Base-by-base conservation (phyloP, 371 early-diverging fungal genomes). In the Batkoa obscura region DNA sequence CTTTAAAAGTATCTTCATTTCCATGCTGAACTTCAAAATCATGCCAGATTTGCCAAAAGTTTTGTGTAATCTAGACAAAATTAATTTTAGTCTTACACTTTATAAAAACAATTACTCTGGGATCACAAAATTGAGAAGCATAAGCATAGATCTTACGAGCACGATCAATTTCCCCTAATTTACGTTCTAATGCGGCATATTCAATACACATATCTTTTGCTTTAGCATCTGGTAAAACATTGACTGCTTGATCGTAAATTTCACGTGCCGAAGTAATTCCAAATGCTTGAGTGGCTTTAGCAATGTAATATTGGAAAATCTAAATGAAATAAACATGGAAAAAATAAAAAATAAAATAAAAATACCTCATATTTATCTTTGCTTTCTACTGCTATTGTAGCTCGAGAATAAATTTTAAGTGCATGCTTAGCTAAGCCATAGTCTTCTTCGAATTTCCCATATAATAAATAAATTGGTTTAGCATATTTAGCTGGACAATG, bases 1-100 rank as follows among this genome's bases (percentile, higher is more conserved):
- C 96, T 68, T 88, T 91, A 70, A 91, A 96, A 3, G 96, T 92
- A 56, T 94, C 94, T 68, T 98, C 96, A 66, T 90, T 93, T 49
- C 98, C 98, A 63, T 89, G 87, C 62, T 83, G 78, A 15, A 94
- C 91, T 72, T 98, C 98, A 67, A 96, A 98, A 56, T 88, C 86
- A 57, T 90, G 85, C 98, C 98, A 98, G 47, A 65, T 68, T 58
- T 82, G 72, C 98, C 98, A 96, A 62, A 84, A 90, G n/a, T 35
- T 38, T 62, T 70, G 53, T 64, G 75, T 64, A 78, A 70, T 13
- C 73, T 75, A 75, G 75, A 65, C 17, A 50, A 3, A 38, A 34
- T 35, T 54, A n/a, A 47, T 33, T 53, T 8, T 34, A 50, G 49
- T 42, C 43, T 17, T 33, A 54, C 34, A 56, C 4, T 42, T 48